Percentiles rank a stretch among this genome's conserved stretches.
These are phyloP conservation scores for Grifola frondosa DNA, from an alignment of 1,284 basidiomycete species.

Conservation along the genomic window DNA sequence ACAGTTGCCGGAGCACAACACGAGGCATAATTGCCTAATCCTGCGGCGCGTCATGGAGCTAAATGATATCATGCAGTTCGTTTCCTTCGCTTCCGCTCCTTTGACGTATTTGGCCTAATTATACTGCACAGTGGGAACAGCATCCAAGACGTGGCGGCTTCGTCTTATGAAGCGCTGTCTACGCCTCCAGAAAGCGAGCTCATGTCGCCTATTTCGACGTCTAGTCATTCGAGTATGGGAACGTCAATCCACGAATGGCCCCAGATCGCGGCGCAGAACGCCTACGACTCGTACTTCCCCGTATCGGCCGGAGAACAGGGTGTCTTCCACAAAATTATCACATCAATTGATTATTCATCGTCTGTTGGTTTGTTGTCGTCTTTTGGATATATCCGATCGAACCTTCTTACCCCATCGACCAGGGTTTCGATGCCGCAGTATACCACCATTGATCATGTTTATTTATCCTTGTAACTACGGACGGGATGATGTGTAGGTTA, in stretches of 20 bases:
- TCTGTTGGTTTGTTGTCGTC: too few relatives aligned
- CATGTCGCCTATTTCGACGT: constrained; percentile 65
- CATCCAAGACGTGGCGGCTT: constrained; percentile 37
- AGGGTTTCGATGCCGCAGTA: too few relatives aligned
- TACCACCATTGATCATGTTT: too few relatives aligned
- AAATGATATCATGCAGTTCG: constrained; percentile 66
- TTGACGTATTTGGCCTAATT: constrained; percentile 9
- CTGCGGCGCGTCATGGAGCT: constrained; percentile 63
- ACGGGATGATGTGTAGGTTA: too few relatives aligned
- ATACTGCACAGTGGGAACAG: constrained; percentile 42
- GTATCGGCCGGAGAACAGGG: constrained; percentile 36
- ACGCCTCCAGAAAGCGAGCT: constrained; percentile 66
- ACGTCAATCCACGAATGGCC: constrained; percentile 47
- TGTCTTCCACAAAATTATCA: constrained; percentile 33
- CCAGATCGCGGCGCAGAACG: constrained; percentile 42
- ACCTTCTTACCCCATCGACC: too few relatives aligned
- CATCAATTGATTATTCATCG: constrained; percentile 22
- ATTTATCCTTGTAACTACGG: constrained; percentile 19
- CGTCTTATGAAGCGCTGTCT: constrained; percentile 43
- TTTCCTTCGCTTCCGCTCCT: constrained; percentile 23
- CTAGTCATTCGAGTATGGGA: constrained; percentile 47
- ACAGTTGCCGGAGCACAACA: constrained; percentile 59
- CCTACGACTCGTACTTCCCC: constrained; percentile 72
- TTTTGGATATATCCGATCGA: too few relatives aligned
- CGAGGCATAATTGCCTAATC: constrained; percentile 53